Evolutionary conservation across 1,139 yeast genomes (phyloP).

Genomic region (Saccharomyces hybrid): DNA sequence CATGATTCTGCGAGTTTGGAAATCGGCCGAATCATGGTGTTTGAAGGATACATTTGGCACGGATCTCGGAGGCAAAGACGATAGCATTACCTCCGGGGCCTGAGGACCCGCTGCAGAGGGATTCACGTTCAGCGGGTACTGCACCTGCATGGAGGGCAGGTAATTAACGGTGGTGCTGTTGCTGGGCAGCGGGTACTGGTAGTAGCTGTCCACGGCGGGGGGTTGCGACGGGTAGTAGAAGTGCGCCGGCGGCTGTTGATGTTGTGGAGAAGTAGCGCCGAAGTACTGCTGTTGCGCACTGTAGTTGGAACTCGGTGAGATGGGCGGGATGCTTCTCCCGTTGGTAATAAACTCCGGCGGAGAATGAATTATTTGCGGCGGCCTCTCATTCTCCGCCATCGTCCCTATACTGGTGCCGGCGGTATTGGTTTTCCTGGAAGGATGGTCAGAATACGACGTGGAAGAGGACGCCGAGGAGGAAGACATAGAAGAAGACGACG

Average conservation of each 20-base stretch:
- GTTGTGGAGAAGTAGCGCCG: neutral
- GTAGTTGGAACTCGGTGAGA: neutral
- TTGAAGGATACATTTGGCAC: neutral
- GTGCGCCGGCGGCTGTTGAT: neutral
- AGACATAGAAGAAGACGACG: constrained; percentile 4
- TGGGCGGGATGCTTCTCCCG: neutral
- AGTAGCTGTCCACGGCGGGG: neutral
- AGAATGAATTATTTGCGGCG: neutral
- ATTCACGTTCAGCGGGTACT: neutral
- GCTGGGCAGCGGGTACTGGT: neutral
- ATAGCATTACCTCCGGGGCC: neutral
- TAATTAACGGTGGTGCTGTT: neutral
- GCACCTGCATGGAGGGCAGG: neutral
- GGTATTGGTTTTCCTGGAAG: constrained; percentile 24
- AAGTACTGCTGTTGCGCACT: neutral
- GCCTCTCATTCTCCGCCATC: neutral
- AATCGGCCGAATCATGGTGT: neutral
- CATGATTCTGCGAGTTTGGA: neutral
- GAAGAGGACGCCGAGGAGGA: constrained; percentile 3
- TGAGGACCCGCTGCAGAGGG: neutral
- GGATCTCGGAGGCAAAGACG: neutral
- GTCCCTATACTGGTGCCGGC: neutral
- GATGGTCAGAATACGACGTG: constrained; percentile 47
- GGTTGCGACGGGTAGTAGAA: neutral
- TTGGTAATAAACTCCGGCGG: neutral